phyloP scores from a whole-genome alignment of 371 early-diverging fungal genomes.

The Mortierella sp. region DNA sequence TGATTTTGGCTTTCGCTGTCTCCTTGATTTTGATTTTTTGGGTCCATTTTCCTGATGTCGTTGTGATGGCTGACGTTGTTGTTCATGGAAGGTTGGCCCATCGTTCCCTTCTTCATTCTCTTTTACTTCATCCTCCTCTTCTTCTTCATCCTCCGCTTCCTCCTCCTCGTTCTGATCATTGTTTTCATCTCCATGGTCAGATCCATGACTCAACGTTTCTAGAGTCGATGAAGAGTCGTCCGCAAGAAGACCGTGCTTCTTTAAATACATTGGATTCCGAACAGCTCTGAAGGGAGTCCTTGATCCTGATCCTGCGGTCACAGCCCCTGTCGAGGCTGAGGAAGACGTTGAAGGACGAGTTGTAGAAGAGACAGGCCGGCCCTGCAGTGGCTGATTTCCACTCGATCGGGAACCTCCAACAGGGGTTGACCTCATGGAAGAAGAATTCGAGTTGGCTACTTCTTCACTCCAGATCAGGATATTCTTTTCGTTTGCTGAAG shows the following conservation, averaged over 20 bases:
- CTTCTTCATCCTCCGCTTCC: slow-evolving; percentile 4
- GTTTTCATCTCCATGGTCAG: not conserved
- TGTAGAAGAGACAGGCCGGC: too few species aligned
- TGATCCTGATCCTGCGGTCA: not conserved
- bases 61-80: too few species aligned
- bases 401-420: too few species aligned
- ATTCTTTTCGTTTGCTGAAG: slow-evolving; percentile 23
- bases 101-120: too few species aligned
- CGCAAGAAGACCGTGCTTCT: slow-evolving; percentile 4
- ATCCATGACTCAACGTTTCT: not conserved
- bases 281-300: slow-evolving; percentile 18
- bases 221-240: slow-evolving; percentile 2
- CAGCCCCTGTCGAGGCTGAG: slow-evolving; percentile 3
- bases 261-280: slow-evolving; percentile 33
- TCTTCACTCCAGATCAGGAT: slow-evolving; percentile 47
- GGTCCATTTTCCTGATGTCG: too few species aligned
- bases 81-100: too few species aligned
- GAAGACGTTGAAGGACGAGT: slow-evolving; percentile 5
- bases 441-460: slow-evolving; percentile 31
- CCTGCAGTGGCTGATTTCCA: too few species aligned
- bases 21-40: too few species aligned
- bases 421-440: not conserved
- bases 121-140: not conserved
- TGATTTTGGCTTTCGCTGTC: too few species aligned
- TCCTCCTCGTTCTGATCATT: not conserved